Percentiles rank a stretch among this genome's conserved stretches.
Conservation (phyloP, 2,329 filamentous ascomycete genomes). For the Biscogniauxia mediterranea region DNA sequence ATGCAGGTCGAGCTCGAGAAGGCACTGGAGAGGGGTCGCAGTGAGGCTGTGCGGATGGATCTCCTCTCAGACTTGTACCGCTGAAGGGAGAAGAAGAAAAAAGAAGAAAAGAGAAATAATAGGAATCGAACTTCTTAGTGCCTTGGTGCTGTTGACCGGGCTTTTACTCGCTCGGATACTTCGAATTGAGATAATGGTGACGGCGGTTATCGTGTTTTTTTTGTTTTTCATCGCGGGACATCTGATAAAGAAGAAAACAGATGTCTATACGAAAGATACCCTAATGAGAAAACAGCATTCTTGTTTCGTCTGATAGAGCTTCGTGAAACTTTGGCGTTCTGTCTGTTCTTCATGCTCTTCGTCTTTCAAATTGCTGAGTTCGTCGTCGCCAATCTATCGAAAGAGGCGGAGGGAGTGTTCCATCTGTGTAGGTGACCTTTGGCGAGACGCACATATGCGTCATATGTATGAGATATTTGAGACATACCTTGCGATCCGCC, state of each 20-base stretch:
- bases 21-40: slow-evolving; percentile 18
- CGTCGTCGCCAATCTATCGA: too few species aligned
- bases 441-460: too few species aligned
- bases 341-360: background rate
- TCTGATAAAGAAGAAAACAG: background rate
- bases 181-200: background rate
- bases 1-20: slow-evolving; percentile 16
- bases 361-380: too few species aligned
- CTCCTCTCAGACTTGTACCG: slow-evolving; percentile 13
- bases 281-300: background rate
- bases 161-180: background rate
- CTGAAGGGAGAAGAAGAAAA: background rate
- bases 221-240: background rate
- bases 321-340: background rate
- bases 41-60: slow-evolving; percentile 12
- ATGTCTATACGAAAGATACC: slow-evolving; percentile 1
- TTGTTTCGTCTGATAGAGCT: background rate
- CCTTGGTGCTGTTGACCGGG: background rate
- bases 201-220: background rate
- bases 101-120: too few species aligned
- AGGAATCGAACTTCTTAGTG: background rate
- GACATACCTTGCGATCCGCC: too few species aligned
- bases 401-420: too few species aligned
- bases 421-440: too few species aligned
- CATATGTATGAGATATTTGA: too few species aligned